phyloP scores from a whole-genome alignment of 257 asterid species.

The Solanum rostratum region DNA sequence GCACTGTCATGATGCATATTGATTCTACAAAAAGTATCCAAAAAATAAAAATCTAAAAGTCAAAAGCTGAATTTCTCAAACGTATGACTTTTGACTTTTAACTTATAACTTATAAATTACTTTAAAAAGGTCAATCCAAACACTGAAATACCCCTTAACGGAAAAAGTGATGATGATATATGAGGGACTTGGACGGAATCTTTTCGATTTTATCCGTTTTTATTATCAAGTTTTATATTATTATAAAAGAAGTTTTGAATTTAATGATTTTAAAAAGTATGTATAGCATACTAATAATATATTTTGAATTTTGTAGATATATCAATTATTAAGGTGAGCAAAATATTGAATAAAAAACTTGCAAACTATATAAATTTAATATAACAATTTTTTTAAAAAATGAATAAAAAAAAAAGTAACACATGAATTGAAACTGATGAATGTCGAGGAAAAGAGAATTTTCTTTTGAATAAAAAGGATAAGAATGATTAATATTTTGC shows the following conservation, averaged over 20 bases:
- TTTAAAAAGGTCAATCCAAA: too few relatives aligned
- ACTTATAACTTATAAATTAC: too few relatives aligned
- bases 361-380: neutral
- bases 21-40: too few relatives aligned
- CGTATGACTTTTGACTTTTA: too few relatives aligned
- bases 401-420: neutral
- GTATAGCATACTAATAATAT: neutral
- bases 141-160: too few relatives aligned
- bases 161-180: neutral
- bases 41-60: too few relatives aligned
- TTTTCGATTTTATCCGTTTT: neutral
- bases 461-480: neutral
- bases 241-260: too few relatives aligned
- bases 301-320: neutral
- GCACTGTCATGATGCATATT: too few relatives aligned
- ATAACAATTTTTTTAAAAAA: neutral
- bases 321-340: neutral
- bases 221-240: neutral
- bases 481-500: neutral
- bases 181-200: neutral
- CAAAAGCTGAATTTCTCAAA: too few relatives aligned
- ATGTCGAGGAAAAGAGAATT: neutral
- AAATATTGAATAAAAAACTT: neutral
- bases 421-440: neutral
- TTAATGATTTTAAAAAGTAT: neutral